These are phyloP conservation scores for Terana coerulea DNA, from an alignment of 768 basidiomycete genomes.

Conservation along the genomic window DNA sequence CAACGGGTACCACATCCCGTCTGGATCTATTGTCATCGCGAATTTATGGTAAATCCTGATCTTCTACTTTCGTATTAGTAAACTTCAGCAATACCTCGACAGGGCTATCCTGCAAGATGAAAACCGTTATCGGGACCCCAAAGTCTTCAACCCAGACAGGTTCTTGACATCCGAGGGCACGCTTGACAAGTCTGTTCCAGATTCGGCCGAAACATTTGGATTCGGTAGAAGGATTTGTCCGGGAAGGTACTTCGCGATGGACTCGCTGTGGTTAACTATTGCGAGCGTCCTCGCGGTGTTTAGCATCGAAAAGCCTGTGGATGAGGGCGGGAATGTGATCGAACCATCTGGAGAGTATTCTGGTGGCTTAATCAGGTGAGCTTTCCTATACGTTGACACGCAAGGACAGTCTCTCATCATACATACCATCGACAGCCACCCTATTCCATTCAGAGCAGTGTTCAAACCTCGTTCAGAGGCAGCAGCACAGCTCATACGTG, in stretches of 20 bases:
- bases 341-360: background rate
- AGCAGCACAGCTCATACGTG: background rate
- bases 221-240: slow-evolving; percentile 3
- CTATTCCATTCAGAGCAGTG: background rate
- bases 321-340: background rate
- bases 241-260: slow-evolving; percentile 3
- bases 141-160: slow-evolving; percentile 46
- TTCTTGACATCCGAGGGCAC: slow-evolving; percentile 21
- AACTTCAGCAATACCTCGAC: background rate
- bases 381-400: no score
- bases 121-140: slow-evolving; percentile 44
- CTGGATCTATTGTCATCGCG: slow-evolving; percentile 1
- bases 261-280: background rate
- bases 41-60: background rate
- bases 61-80: background rate
- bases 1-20: slow-evolving; percentile 6
- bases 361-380: background rate
- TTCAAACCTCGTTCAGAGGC: background rate
- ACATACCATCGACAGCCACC: no score
- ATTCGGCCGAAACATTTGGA: slow-evolving; percentile 1
- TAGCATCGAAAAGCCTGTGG: slow-evolving; percentile 5
- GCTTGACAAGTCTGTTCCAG: slow-evolving; percentile 3
- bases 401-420: no score
- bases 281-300: background rate
- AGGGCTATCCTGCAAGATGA: slow-evolving; percentile 39